A percentile compares a stretch with the other conserved stretches of the same genome.
phyloP scores from a whole-genome alignment of 129 eudicot species.

The Dittrichia graveolens region DNA sequence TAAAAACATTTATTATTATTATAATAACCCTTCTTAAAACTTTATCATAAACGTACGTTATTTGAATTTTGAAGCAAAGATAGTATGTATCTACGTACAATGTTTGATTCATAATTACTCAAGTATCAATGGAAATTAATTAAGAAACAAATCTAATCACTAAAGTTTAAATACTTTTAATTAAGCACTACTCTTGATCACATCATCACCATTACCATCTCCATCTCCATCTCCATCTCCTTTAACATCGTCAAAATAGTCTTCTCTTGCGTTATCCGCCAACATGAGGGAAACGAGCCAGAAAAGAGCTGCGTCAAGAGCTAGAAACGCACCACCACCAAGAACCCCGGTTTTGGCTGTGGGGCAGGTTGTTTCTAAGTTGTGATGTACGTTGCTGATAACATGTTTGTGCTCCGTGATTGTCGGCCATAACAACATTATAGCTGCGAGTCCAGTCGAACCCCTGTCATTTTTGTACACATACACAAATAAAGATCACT shows the following conservation, averaged over 20 bases:
- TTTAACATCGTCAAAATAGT: constrained; percentile 67
- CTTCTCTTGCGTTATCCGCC: constrained; percentile 79
- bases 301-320: constrained; percentile 86
- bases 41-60: constrained; percentile 14
- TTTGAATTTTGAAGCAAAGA: constrained; percentile 12
- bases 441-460: constrained; percentile 74
- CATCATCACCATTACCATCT: constrained; percentile 39
- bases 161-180: not conserved
- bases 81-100: constrained; percentile 29
- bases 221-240: constrained; percentile 29
- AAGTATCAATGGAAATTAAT: not conserved
- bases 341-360: constrained; percentile 96
- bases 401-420: constrained; percentile 72
- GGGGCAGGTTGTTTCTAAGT: constrained; percentile 69
- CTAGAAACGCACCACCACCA: constrained; percentile 95
- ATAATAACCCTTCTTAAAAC: not conserved
- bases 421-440: constrained; percentile 86
- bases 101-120: not conserved
- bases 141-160: constrained; percentile 7
- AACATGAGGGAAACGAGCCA: constrained; percentile 93
- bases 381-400: constrained; percentile 55
- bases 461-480: constrained; percentile 43
- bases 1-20: too few relatives aligned
- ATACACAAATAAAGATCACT: too few relatives aligned
- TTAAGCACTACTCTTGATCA: constrained; percentile 50